phyloP scores from a whole-genome alignment of 108 stramenopile species.

The Nannochloropsis gaditana region DNA sequence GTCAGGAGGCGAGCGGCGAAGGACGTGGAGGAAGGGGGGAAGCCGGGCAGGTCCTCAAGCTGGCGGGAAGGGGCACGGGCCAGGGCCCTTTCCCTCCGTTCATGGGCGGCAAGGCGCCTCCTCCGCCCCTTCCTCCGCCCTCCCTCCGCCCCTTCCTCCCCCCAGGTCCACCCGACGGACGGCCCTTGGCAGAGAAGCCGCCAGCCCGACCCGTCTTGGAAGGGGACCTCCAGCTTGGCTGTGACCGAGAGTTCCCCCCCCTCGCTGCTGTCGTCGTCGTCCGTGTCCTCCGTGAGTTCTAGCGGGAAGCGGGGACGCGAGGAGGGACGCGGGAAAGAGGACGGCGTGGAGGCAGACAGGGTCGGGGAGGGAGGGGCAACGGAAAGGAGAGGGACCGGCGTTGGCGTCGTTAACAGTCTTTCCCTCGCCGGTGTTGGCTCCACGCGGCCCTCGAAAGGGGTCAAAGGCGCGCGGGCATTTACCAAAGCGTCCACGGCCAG shows the following conservation, averaged over 20 bases:
- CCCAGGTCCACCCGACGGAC: background rate
- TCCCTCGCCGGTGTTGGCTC: too few species aligned
- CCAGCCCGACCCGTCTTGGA: constrained; percentile 7
- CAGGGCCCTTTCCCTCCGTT: background rate
- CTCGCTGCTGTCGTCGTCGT: background rate
- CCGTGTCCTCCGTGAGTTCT: too few species aligned
- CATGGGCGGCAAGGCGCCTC: too few species aligned
- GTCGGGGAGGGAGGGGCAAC: too few species aligned
- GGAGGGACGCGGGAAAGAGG: too few species aligned
- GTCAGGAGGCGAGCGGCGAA: background rate
- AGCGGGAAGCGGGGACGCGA: too few species aligned
- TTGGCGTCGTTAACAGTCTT: too few species aligned
- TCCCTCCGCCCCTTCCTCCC: background rate
- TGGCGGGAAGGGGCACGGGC: background rate
- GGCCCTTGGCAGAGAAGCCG: background rate
- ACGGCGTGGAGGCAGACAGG: too few species aligned
- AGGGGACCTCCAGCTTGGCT: background rate
- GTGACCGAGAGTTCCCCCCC: background rate
- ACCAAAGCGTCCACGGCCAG: background rate
- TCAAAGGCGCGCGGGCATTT: too few species aligned
- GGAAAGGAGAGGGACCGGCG: too few species aligned
- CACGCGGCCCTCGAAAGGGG: too few species aligned
- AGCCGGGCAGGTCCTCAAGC: background rate
- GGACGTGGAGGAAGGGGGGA: background rate
- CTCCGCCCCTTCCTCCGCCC: background rate